A percentile compares a stretch with the other conserved stretches of the same genome.
These are phyloP conservation scores for Wickerhamiella sergipiensis DNA, from an alignment of 805 yeast genomes.

Conservation along the genomic window DNA sequence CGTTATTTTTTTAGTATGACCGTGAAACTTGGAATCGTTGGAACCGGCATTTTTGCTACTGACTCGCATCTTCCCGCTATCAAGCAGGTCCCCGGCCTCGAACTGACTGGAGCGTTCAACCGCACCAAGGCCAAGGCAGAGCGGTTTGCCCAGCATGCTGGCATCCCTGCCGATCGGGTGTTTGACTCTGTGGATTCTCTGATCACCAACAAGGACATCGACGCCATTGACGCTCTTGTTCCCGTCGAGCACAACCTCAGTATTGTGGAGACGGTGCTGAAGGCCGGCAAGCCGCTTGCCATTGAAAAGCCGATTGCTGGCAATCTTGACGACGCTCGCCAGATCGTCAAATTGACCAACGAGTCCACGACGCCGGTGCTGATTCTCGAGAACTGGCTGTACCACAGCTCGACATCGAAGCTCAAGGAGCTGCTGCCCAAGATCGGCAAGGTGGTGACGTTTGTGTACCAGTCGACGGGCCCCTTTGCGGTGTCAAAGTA, in stretches of 20 bases:
- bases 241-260: constrained; percentile 76
- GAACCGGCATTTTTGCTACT: constrained; percentile 56
- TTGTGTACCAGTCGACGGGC: constrained; percentile 32
- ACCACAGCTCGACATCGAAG: constrained; percentile 41
- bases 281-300: constrained; percentile 61
- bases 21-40: constrained; percentile 13
- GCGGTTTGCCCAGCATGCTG: constrained; percentile 54
- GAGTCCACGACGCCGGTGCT: constrained; percentile 53
- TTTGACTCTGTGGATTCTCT: constrained; percentile 51
- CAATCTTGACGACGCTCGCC: constrained; percentile 61
- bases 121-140: constrained; percentile 77
- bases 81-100: constrained; percentile 34
- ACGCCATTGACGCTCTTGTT: constrained; percentile 68
- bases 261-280: constrained; percentile 55
- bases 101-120: constrained; percentile 62
- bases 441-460: constrained; percentile 47
- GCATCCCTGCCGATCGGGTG: constrained; percentile 35
- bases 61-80: constrained; percentile 69
- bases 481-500: constrained; percentile 38
- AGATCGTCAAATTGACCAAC: constrained; percentile 56
- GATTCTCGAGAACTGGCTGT: constrained; percentile 80
- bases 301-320: constrained; percentile 93
- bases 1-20: neutral
- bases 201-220: constrained; percentile 51
- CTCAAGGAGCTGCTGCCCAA: constrained; percentile 46